Conservation (phyloP, 2,329 filamentous ascomycete species). For the Penicillium sp. region DNA sequence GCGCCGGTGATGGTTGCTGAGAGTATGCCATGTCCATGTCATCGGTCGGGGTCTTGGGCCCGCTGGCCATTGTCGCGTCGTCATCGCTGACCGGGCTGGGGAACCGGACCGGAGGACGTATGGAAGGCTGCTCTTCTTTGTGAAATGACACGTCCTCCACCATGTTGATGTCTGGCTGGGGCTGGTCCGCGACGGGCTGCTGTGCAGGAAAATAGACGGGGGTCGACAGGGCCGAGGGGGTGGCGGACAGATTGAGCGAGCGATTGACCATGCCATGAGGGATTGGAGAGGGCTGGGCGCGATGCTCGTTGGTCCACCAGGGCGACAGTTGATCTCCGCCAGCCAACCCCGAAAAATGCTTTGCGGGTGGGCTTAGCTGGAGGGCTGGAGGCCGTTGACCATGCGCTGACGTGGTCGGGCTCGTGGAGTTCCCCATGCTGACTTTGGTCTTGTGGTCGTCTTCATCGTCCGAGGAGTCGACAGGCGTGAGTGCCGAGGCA, state of each 20-base stretch:
- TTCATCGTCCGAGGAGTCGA: constrained; percentile 38
- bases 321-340: constrained; percentile 18
- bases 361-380: background rate
- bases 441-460: constrained; percentile 17
- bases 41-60: constrained; percentile 5
- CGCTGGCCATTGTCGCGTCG: constrained; percentile 10
- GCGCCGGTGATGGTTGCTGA: constrained; percentile 5
- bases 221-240: constrained; percentile 28
- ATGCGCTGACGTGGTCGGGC: background rate
- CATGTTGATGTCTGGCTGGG: background rate
- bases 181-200: background rate
- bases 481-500: constrained; percentile 32
- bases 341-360: background rate
- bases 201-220: constrained; percentile 26
- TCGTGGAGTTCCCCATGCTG: constrained; percentile 20
- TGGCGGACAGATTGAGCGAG: constrained; percentile 31
- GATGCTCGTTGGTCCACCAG: constrained; percentile 19
- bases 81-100: constrained; percentile 42
- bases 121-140: background rate
- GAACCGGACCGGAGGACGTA: constrained; percentile 24
- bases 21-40: constrained; percentile 20
- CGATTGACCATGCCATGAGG: constrained; percentile 27
- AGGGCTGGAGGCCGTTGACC: background rate
- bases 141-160: background rate
- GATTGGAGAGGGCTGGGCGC: constrained; percentile 28